A percentile compares a stretch with the other conserved stretches of the same genome.
These are phyloP conservation scores for Lignosus rhinocerotis DNA, from an alignment of 1,284 basidiomycete species.

Conservation along the genomic window DNA sequence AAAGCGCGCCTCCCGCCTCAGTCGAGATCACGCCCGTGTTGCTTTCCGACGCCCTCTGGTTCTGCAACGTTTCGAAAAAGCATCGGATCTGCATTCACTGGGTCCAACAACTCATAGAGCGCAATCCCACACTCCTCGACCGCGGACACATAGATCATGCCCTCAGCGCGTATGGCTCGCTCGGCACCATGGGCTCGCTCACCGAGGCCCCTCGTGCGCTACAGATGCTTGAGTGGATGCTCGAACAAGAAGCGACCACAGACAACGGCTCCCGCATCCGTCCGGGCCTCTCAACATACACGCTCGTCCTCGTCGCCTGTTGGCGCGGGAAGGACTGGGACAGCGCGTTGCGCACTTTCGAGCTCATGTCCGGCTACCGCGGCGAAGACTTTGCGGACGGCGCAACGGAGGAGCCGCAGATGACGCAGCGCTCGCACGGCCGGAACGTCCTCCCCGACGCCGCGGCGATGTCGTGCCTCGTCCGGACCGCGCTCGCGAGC, in stretches of 20 bases:
- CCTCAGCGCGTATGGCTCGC: conserved; percentile 49
- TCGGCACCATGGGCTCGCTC: conserved; percentile 38
- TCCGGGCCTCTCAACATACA: conserved; percentile 50
- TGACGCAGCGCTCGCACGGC: conserved; percentile 25
- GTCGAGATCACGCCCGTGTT: conserved; percentile 46
- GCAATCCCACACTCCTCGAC: conserved; percentile 41
- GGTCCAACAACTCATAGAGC: conserved; percentile 54
- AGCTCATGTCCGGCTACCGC: conserved; percentile 66
- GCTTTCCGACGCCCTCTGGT: conserved; percentile 52
- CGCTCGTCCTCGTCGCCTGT: conserved; percentile 58
- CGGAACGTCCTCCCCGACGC: conserved; percentile 46
- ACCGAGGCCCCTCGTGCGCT: conserved; percentile 45
- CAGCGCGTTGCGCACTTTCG: conserved; percentile 53
- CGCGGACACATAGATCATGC: conserved; percentile 58
- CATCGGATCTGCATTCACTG: conserved; percentile 53
- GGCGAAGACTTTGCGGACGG: conserved; percentile 51
- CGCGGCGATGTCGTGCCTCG: conserved; percentile 51
- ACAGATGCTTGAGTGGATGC: conserved; percentile 63
- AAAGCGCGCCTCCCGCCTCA: conserved; percentile 35
- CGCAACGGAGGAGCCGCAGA: conserved; percentile 25
- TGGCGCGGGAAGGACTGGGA: conserved; percentile 64
- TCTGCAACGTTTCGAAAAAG: conserved; percentile 53
- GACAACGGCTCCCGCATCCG: conserved; percentile 40
- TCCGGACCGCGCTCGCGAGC: conserved; percentile 53
- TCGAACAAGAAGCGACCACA: conserved; percentile 44